phyloP scores from a whole-genome alignment of 2,329 filamentous ascomycete species.

The Neoarthrinium moseri region DNA sequence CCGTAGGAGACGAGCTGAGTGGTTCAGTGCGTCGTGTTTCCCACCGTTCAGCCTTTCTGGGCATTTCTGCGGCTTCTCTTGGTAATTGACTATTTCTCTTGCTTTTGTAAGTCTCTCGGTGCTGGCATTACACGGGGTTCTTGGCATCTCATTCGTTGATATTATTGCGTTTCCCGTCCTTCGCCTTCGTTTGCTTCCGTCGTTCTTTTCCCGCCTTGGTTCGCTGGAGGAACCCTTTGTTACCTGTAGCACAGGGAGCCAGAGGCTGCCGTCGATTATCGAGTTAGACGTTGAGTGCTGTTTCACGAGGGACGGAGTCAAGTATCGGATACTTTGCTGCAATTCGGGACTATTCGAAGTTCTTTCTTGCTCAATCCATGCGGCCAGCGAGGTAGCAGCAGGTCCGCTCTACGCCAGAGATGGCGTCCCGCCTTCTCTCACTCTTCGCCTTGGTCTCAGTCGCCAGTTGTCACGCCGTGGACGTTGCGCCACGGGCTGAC shows the following conservation, averaged over 20 bases:
- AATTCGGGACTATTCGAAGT: not conserved
- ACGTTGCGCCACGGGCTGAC: conserved; percentile 1
- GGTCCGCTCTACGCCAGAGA: not conserved
- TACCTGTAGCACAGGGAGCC: too few relatives aligned
- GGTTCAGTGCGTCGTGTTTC: not conserved
- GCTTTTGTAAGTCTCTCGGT: not conserved
- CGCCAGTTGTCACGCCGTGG: conserved; percentile 15
- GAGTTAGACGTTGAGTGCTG: too few relatives aligned
- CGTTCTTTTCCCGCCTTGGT: not conserved
- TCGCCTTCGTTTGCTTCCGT: not conserved
- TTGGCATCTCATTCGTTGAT: conserved; percentile 1
- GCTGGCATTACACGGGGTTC: conserved; percentile 1
- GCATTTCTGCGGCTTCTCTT: conserved; percentile 7
- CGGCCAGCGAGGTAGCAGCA: conserved; percentile 1
- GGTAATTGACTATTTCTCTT: not conserved
- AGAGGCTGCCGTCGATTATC: too few relatives aligned
- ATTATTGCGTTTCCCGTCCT: not conserved
- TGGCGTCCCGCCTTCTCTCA: conserved; percentile 8
- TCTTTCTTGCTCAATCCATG: conserved; percentile 9
- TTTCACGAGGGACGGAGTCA: too few relatives aligned
- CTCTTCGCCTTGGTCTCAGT: conserved; percentile 21
- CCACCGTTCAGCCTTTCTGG: conserved; percentile 2
- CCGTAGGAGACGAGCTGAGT: not conserved
- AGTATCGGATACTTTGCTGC: not conserved
- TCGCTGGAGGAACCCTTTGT: not conserved